Percentiles rank a stretch among this genome's conserved stretches.
Evolutionary conservation across 2,329 filamentous ascomycete genomes (phyloP).

Genomic region (Fusarium secorum): DNA sequence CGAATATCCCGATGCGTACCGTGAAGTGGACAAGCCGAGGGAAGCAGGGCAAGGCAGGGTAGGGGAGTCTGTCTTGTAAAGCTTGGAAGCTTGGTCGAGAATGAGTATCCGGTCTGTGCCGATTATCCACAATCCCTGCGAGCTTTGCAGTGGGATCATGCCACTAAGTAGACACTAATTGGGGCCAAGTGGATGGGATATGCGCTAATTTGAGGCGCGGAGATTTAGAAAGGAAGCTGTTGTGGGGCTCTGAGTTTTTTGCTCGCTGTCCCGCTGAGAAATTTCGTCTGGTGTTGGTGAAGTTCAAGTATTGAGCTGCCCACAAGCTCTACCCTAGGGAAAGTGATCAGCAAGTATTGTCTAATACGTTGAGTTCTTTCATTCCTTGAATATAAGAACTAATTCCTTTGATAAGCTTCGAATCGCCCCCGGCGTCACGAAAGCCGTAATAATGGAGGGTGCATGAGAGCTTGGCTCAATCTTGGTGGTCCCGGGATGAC

Average conservation of each 20-base stretch:
- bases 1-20: constrained; percentile 15
- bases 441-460: neutral
- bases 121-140: constrained; percentile 22
- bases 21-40: neutral
- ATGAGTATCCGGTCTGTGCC: constrained; percentile 15
- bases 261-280: neutral
- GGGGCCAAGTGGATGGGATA: neutral
- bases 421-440: neutral
- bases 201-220: constrained; percentile 8
- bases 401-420: neutral
- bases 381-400: neutral
- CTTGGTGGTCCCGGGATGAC: neutral
- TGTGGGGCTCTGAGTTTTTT: neutral
- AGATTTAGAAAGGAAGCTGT: neutral
- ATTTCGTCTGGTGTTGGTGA: neutral
- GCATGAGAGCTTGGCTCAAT: neutral
- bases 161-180: constrained; percentile 1
- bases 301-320: neutral
- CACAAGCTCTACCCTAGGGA: neutral
- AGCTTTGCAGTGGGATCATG: neutral
- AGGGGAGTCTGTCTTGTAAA: constrained; percentile 25
- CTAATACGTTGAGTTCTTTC: accelerated
- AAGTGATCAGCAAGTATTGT: too few relatives aligned
- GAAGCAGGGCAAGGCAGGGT: neutral
- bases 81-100: constrained; percentile 1